phyloP scores from a whole-genome alignment of 805 yeast genomes.

The Kodamaea leandrae region DNA sequence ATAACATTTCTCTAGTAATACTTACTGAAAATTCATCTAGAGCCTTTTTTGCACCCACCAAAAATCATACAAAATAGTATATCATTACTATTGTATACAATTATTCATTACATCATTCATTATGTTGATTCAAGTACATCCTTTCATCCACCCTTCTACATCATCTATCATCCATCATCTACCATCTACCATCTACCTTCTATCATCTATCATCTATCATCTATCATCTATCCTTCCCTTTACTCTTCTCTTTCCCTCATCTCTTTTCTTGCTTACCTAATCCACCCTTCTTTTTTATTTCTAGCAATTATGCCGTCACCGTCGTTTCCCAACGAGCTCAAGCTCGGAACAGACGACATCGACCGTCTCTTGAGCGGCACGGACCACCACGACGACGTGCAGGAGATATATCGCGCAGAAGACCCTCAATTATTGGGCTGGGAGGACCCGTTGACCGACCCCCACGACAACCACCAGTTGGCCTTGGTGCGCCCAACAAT shows the following conservation, averaged over 20 bases:
- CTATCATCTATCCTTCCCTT: not conserved
- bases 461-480: slow-evolving; percentile 3
- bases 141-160: too few species aligned
- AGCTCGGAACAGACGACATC: slow-evolving; percentile 3
- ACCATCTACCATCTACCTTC: too few species aligned
- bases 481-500: slow-evolving; percentile 6
- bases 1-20: too few species aligned
- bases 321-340: slow-evolving; percentile 6
- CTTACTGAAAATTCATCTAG: too few species aligned
- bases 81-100: too few species aligned
- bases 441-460: not conserved
- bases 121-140: too few species aligned
- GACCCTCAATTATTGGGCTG: not conserved
- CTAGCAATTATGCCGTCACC: slow-evolving; percentile 6
- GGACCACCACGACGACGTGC: slow-evolving; percentile 19
- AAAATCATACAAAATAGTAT: too few species aligned
- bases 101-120: too few species aligned
- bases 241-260: not conserved
- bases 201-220: not conserved
- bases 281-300: not conserved
- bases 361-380: slow-evolving; percentile 8
- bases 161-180: too few species aligned
- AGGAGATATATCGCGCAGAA: slow-evolving; percentile 19
- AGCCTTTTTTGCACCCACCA: too few species aligned
- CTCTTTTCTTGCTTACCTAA: not conserved